A percentile compares a stretch with the other conserved stretches of the same genome.
phyloP scores from a whole-genome alignment of 1,139 yeast genomes.

The Geotrichum bryndzae region DNA sequence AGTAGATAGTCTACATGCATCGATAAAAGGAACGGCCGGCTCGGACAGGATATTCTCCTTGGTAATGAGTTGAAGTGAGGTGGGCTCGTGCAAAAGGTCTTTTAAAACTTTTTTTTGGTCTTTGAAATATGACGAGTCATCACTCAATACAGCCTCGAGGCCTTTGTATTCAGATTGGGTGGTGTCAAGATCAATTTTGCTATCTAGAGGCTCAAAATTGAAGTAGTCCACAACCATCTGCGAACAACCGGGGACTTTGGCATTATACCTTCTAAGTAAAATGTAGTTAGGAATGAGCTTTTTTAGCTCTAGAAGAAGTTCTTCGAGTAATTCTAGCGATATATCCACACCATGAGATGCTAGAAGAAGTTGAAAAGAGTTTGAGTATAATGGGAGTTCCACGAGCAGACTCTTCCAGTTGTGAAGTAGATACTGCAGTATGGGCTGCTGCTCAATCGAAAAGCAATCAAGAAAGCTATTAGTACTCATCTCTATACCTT shows the following conservation, averaged over 20 bases:
- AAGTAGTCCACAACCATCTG: slow-evolving; percentile 6
- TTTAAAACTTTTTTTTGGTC: background rate
- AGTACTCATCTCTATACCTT: background rate
- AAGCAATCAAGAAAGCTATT: background rate
- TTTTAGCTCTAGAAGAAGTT: background rate
- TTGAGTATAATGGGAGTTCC: slow-evolving; percentile 6
- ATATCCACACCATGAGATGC: background rate
- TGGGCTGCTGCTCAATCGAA: slow-evolving; percentile 3
- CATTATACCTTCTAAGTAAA: background rate
- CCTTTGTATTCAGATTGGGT: background rate
- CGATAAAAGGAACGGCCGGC: slow-evolving; percentile 11
- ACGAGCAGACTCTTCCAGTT: slow-evolving; percentile 9
- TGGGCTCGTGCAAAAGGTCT: slow-evolving; percentile 2
- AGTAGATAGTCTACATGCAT: slow-evolving; percentile 8
- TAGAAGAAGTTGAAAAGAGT: slow-evolving; percentile 2
- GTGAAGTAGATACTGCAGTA: background rate
- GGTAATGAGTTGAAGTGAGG: slow-evolving; percentile 5
- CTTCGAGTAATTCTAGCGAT: background rate
- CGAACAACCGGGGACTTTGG: background rate
- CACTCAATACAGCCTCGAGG: background rate
- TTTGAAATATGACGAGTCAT: background rate
- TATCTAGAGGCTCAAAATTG: slow-evolving; percentile 2
- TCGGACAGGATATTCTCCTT: slow-evolving; percentile 6
- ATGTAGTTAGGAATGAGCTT: slow-evolving; percentile 9
- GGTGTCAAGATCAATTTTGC: background rate